These are phyloP conservation scores for Xylaria sp. DNA, from an alignment of 2,329 filamentous ascomycete genomes.

Conservation along the genomic window DNA sequence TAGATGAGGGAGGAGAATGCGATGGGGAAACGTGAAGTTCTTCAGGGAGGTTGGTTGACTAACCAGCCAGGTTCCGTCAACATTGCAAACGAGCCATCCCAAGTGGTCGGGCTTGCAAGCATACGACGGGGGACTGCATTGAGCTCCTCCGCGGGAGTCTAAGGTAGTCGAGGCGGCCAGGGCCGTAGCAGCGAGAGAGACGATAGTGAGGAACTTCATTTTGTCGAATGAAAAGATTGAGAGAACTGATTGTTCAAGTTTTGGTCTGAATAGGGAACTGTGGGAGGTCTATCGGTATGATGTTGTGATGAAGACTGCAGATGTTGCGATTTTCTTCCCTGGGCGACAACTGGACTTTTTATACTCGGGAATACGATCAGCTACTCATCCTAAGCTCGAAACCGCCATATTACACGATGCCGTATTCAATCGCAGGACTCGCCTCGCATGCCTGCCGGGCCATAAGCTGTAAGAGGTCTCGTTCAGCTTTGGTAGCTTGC, in stretches of 20 bases:
- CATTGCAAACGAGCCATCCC: conserved; percentile 48
- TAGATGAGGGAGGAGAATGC: background rate
- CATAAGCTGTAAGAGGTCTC: background rate
- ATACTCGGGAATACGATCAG: conserved; percentile 19
- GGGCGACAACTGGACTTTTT: conserved; percentile 16
- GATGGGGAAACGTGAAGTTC: background rate
- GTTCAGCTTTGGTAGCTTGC: conserved; percentile 11
- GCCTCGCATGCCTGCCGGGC: background rate
- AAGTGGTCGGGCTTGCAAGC: conserved; percentile 45
- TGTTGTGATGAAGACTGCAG: conserved; percentile 27
- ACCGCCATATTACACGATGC: background rate
- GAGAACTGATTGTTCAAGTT: background rate
- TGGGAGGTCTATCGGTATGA: background rate
- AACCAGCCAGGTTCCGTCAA: conserved; percentile 45
- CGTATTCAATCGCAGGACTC: background rate
- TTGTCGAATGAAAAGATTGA: conserved; percentile 11
- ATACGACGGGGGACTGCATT: conserved; percentile 44
- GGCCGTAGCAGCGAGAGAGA: conserved; percentile 36
- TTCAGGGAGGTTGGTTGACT: conserved; percentile 18
- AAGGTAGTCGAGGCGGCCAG: conserved; percentile 35
- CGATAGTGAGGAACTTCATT: conserved; percentile 45
- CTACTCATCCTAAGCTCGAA: background rate
- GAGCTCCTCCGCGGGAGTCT: conserved; percentile 2
- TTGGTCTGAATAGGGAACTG: background rate
- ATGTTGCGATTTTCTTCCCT: conserved; percentile 24